phyloP scores from a whole-genome alignment of 352 stramenopile genomes.

The Discostella stelligera region DNA sequence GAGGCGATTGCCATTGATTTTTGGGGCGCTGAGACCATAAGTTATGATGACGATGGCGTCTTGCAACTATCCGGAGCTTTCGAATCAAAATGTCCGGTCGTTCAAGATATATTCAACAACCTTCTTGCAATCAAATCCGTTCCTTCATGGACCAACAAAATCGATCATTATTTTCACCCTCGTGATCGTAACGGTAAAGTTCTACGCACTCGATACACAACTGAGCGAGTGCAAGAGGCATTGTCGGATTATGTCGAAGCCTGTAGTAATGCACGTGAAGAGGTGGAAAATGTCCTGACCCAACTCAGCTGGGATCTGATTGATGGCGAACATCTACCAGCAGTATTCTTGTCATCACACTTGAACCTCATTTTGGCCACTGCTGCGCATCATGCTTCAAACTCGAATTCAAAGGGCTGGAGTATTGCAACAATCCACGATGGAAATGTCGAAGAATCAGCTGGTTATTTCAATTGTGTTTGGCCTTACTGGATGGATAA shows the following conservation, averaged over 20 bases:
- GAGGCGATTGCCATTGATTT: constrained; percentile 76
- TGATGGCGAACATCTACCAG: constrained; percentile 65
- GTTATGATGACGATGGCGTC: constrained; percentile 23
- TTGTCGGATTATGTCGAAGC: constrained; percentile 73
- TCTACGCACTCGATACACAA: constrained; percentile 79
- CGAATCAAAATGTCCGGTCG: constrained; percentile 48
- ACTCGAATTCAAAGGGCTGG: constrained; percentile 71
- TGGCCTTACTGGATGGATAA: constrained; percentile 80
- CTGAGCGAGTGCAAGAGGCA: constrained; percentile 65
- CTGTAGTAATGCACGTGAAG: constrained; percentile 55
- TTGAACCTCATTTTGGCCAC: constrained; percentile 81
- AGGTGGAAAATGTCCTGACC: constrained; percentile 60
- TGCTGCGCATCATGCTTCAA: constrained; percentile 70
- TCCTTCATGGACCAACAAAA: constrained; percentile 45
- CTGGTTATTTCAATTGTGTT: constrained; percentile 52
- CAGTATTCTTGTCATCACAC: constrained; percentile 77
- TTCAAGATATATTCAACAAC: constrained; percentile 83
- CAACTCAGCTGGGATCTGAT: constrained; percentile 57
- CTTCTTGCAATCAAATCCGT: constrained; percentile 72
- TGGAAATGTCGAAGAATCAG: constrained; percentile 17
- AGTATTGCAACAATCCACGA: constrained; percentile 43
- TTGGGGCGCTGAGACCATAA: constrained; percentile 46
- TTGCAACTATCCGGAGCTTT: constrained; percentile 35
- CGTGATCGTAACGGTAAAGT: constrained; percentile 80
- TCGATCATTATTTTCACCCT: constrained; percentile 62